Conservation (phyloP, 2,329 filamentous ascomycete species). For the Thielaviopsis musarum region DNA sequence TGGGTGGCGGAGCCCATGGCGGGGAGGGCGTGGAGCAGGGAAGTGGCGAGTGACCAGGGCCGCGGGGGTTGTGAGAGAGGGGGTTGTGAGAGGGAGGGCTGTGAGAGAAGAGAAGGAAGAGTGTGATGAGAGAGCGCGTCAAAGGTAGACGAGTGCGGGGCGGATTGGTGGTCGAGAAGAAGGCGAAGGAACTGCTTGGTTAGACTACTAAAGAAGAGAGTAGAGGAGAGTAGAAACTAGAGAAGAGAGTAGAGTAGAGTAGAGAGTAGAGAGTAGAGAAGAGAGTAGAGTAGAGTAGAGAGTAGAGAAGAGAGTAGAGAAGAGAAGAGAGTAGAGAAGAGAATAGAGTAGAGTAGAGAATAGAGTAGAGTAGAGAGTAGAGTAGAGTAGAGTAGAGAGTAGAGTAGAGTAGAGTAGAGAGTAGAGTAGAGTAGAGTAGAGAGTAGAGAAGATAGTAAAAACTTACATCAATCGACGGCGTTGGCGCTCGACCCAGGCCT, state of each 20-base stretch:
- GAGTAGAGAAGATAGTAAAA: background rate
- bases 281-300: background rate
- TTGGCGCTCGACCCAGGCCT: background rate
- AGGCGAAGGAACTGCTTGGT: constrained; percentile 38
- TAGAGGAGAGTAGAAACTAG: background rate
- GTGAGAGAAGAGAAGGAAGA: constrained; percentile 16
- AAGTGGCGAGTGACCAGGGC: constrained; percentile 43
- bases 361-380: background rate
- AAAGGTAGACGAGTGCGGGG: constrained; percentile 43
- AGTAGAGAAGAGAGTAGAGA: background rate
- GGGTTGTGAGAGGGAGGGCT: constrained; percentile 25
- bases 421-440: background rate
- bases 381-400: background rate
- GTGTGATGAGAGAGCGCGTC: constrained; percentile 48
- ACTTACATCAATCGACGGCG: constrained; percentile 9
- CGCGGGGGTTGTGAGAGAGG: constrained; percentile 32
- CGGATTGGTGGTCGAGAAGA: constrained; percentile 43
- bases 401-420: background rate
- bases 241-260: background rate
- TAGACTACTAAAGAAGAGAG: background rate
- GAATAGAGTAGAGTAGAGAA: too few relatives aligned
- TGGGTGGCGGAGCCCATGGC: constrained; percentile 31
- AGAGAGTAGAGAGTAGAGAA: too few relatives aligned
- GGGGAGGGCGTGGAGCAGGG: constrained; percentile 52
- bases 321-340: background rate